Percentiles rank a stretch among this genome's conserved stretches.
phyloP scores from a whole-genome alignment of 2,329 filamentous ascomycete species.

The Ramichloridium luteum region DNA sequence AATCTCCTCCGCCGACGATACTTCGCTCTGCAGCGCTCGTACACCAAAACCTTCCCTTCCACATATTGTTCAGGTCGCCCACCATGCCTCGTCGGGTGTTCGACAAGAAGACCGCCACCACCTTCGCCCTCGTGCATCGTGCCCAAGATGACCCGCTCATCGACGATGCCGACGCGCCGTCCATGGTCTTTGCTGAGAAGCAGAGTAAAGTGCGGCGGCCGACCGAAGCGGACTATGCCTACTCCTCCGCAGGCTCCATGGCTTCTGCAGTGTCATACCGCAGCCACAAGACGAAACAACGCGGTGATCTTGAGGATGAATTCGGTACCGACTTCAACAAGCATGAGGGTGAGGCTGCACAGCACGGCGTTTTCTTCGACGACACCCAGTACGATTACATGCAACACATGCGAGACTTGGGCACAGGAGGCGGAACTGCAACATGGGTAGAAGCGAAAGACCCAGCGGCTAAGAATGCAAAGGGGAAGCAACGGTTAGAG shows the following conservation, averaged over 20 bases:
- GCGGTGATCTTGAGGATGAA: conserved; percentile 64
- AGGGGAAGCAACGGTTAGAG: conserved; percentile 66
- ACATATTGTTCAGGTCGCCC: too few relatives aligned
- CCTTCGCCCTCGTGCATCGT: conserved; percentile 88
- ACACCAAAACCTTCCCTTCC: too few relatives aligned
- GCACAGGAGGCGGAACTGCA: conserved; percentile 49
- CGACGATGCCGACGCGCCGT: conserved; percentile 76
- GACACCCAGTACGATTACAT: conserved; percentile 98
- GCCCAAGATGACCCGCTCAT: conserved; percentile 96
- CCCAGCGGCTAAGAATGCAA: conserved; percentile 44
- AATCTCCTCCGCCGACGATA: too few relatives aligned
- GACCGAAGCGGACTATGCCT: conserved; percentile 17
- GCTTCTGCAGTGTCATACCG: conserved; percentile 24
- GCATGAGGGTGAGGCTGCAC: conserved; percentile 94
- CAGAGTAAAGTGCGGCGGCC: conserved; percentile 8
- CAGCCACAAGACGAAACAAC: conserved; percentile 25
- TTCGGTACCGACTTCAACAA: conserved; percentile 61
- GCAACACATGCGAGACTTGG: conserved; percentile 91
- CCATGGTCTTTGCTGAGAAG: conserved; percentile 67
- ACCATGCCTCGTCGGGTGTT: conserved; percentile 64
- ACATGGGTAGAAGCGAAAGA: conserved; percentile 64
- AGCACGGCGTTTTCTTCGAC: conserved; percentile 87
- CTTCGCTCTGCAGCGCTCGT: too few relatives aligned
- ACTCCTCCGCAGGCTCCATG: conserved; percentile 20
- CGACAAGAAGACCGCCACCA: conserved; percentile 86